Base-by-base conservation (phyloP, 2,329 filamentous ascomycete species). In the Talaromyces atroroseus region DNA sequence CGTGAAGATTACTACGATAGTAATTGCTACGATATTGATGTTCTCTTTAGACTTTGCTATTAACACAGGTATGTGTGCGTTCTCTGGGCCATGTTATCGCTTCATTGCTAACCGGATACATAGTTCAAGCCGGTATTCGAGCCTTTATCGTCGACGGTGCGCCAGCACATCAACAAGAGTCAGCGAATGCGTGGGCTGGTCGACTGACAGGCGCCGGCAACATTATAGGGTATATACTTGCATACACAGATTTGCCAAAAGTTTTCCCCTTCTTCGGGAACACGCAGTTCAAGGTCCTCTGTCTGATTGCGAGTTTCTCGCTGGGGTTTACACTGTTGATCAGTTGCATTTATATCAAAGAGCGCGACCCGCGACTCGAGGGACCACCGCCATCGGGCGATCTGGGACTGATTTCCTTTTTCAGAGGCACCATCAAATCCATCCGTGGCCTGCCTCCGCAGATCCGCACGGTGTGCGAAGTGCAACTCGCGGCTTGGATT, bases 81-180 rank as follows among this genome's bases (percentile, higher is more conserved):
- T 51, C 23, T 3, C 8, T 42, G 23, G 34, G 3, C n/a, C 56
- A 56, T 58, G 8, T 36, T 36, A 11, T 36, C 11, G 8, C 59
- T 55, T 59, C 50, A 14, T 14, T 48, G 11, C 40, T 52, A 44
- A 52, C 40, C 6, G 16, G 20, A 26, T 44, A 4, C 61, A 58
- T 61, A 82, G 90, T 97, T 34, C 92, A 97, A 81, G 92, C 94
- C 49, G 89, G 86, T 4, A 89, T 96, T 66, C 83, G 92, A 62
- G 90, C 92, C 23, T 95, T 95, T 69, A 95, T 97, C 54, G 89
- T 96, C 23, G 92, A 97, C 68, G 92, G 91, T 66, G 89, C 90
- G 0, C 94, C 94, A 0, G 84, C 89, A 1, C 92, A 96, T 66
- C 92, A 97, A 70, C 92, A 97, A 75, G 92, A 96, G 72, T 81